Percentiles rank a stretch among this genome's conserved stretches.
Conservation (phyloP, 2,329 filamentous ascomycete genomes). For the Calonectria ilicicola region DNA sequence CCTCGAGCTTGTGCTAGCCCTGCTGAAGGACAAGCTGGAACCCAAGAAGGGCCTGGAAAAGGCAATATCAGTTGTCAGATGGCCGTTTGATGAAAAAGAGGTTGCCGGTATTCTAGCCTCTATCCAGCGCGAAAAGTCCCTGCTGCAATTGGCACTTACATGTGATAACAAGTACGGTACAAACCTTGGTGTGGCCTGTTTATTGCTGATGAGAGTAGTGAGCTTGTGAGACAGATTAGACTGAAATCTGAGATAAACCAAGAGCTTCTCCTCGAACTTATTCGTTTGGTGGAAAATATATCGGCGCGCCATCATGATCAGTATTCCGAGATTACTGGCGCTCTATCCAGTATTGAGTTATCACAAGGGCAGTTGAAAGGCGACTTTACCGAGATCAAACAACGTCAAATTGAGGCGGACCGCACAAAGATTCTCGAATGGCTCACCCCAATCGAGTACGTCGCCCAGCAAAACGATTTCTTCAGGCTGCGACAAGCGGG, state of each 20-base stretch:
- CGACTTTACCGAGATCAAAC: not conserved
- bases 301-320: not conserved
- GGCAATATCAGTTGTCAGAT: not conserved
- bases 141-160: not conserved
- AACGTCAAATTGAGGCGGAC: not conserved
- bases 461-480: not conserved
- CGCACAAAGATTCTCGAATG: not conserved
- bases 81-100: not conserved
- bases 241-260: not conserved
- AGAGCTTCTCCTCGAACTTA: not conserved
- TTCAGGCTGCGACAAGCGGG: not conserved
- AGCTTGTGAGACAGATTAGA: not conserved
- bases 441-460: not conserved
- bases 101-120: not conserved
- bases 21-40: not conserved
- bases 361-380: not conserved
- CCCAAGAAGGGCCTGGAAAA: not conserved
- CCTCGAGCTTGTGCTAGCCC: not conserved
- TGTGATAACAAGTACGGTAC: not conserved
- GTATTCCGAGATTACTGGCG: not conserved
- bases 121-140: not conserved
- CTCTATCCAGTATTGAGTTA: not conserved
- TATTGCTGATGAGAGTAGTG: not conserved
- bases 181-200: not conserved
- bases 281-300: not conserved